Conservation (phyloP, 139 green algal species). For the Volvox africanus region DNA sequence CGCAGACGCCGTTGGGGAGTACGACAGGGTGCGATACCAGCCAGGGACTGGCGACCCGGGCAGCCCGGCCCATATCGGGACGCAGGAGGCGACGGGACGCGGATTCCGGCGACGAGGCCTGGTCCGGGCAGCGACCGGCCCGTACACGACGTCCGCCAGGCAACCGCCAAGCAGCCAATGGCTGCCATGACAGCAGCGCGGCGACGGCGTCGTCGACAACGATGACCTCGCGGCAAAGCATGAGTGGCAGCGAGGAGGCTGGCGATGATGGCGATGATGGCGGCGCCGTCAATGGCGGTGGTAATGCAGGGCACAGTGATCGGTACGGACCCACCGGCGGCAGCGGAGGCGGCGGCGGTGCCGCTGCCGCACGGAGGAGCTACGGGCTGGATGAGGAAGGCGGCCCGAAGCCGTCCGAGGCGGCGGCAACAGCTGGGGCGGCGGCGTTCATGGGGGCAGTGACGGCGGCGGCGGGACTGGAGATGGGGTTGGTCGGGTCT, state of each 20-base stretch:
- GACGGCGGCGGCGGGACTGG: not conserved
- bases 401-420: not conserved
- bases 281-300: not conserved
- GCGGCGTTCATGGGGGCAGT: not conserved
- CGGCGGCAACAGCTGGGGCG: not conserved
- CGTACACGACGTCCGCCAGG: not conserved
- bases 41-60: too few species aligned
- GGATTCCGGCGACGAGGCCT: not conserved
- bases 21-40: not conserved
- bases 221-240: not conserved
- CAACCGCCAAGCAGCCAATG: not conserved
- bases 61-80: not conserved
- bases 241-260: not conserved
- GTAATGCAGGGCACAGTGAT: not conserved
- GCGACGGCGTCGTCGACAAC: not conserved
- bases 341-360: not conserved
- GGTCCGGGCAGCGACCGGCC: not conserved
- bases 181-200: not conserved
- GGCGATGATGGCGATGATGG: not conserved
- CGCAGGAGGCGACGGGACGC: not conserved
- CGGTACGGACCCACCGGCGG: not conserved
- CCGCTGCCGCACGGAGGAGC: not conserved
- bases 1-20: not conserved
- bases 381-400: not conserved
- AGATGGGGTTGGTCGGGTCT: not conserved